These are phyloP conservation scores for Acaromyces ingoldii DNA, from an alignment of 1,284 basidiomycete genomes.

Conservation along the genomic window DNA sequence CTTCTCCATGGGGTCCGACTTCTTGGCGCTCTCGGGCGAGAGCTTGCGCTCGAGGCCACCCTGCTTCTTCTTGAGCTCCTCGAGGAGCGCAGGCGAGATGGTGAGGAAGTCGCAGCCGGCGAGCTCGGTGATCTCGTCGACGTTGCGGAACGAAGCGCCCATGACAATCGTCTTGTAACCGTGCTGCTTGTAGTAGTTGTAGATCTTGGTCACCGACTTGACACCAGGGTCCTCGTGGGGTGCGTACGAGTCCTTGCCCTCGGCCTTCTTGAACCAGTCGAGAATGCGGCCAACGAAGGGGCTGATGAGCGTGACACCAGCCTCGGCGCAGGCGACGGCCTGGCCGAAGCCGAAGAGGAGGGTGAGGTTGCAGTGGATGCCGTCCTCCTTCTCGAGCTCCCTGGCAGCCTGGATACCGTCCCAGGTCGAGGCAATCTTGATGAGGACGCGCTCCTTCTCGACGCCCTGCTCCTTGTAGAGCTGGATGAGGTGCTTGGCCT, in stretches of 20 bases:
- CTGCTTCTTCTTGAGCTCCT: conserved; percentile 80
- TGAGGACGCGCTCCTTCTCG: conserved; percentile 79
- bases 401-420: conserved; percentile 98
- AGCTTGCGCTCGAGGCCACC: conserved; percentile 79
- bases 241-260: conserved; percentile 40
- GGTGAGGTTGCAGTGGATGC: conserved; percentile 97
- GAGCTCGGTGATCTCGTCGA: conserved; percentile 86
- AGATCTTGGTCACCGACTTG: conserved; percentile 88
- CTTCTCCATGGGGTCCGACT: conserved; percentile 66
- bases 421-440: conserved; percentile 99
- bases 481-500: conserved; percentile 77
- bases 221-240: conserved; percentile 84
- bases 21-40: conserved; percentile 64
- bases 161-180: conserved; percentile 98
- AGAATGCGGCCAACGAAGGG: conserved; percentile 86
- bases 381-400: conserved; percentile 78
- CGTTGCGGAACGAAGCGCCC: conserved; percentile 90
- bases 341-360: conserved; percentile 97
- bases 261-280: conserved; percentile 50
- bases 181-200: conserved; percentile 95
- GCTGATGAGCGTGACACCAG: conserved; percentile 94
- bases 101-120: conserved; percentile 93
- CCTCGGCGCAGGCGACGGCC: conserved; percentile 97
- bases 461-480: conserved; percentile 89
- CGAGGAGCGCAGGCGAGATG: conserved; percentile 82